These are phyloP conservation scores for Aquilaria sinensis DNA, from an alignment of 345 rosid species.

Conservation along the genomic window DNA sequence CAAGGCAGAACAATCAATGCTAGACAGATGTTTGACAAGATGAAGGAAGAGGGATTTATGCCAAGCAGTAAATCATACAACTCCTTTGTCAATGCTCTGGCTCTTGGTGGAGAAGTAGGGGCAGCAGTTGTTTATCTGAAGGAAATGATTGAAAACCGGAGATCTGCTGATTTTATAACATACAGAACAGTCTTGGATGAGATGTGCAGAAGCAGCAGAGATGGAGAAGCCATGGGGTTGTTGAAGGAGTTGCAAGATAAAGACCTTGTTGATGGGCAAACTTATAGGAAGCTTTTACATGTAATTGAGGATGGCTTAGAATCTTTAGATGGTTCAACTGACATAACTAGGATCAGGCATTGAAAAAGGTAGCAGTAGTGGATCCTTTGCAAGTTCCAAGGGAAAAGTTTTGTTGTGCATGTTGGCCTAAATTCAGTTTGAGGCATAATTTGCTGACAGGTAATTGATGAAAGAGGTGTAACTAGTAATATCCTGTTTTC, in stretches of 20 bases:
- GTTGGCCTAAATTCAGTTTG: no score
- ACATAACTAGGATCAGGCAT: conserved; percentile 11
- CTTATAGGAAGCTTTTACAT: conserved; percentile 49
- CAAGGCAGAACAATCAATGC: conserved; percentile 82
- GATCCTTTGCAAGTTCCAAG: no score
- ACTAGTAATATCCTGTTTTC: no score
- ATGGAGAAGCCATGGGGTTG: conserved; percentile 45
- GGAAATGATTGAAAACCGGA: conserved; percentile 74
- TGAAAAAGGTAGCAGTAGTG: neutral
- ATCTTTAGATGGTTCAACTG: conserved; percentile 22
- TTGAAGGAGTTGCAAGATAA: conserved; percentile 53
- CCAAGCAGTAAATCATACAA: conserved; percentile 74
- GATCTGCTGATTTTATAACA: conserved; percentile 60
- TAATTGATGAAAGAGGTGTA: no score
- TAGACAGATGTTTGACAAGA: conserved; percentile 58
- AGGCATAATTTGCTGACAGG: no score
- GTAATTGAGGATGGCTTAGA: conserved; percentile 48
- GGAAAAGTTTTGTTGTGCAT: no score
- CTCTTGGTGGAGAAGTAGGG: conserved; percentile 58
- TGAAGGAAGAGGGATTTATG: conserved; percentile 71
- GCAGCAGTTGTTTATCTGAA: conserved; percentile 52
- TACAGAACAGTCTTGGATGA: conserved; percentile 65
- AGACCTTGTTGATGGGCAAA: conserved; percentile 47
- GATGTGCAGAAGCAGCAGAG: conserved; percentile 54
- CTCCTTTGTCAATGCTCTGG: conserved; percentile 75